These are phyloP conservation scores for Nakaseomyces uthaithaninus DNA, from an alignment of 1,139 yeast species.

Conservation along the genomic window DNA sequence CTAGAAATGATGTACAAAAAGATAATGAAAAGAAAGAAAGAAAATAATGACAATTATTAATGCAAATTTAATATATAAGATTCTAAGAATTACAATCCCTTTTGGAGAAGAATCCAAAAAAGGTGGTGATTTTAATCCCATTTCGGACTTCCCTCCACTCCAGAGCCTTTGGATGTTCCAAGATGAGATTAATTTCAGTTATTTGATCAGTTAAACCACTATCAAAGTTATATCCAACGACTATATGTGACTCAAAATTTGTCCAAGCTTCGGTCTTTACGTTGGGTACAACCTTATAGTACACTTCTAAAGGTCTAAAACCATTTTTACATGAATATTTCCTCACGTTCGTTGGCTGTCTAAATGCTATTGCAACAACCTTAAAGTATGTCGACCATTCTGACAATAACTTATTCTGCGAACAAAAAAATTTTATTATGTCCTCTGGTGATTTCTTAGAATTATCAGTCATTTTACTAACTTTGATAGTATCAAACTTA, in stretches of 20 bases:
- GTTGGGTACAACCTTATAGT: constrained; percentile 14
- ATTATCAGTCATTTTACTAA: constrained; percentile 12
- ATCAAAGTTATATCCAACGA: constrained; percentile 10
- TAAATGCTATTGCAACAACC: neutral
- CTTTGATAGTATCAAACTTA: constrained; percentile 11
- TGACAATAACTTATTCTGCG: neutral
- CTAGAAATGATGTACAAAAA: too few relatives aligned
- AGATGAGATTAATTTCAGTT: neutral
- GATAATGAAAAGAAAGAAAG: too few relatives aligned
- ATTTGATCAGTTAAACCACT: neutral
- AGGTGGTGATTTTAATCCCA: constrained; percentile 8
- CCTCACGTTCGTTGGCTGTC: neutral
- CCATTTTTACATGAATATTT: neutral
- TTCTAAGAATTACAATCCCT: constrained; percentile 3
- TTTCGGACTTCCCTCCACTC: constrained; percentile 6
- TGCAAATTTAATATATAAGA: too few relatives aligned
- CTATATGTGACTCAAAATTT: constrained; percentile 8
- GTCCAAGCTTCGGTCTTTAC: constrained; percentile 10
- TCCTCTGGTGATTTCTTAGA: neutral
- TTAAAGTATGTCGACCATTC: constrained; percentile 6
- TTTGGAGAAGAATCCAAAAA: constrained; percentile 8
- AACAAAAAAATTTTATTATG: constrained; percentile 5
- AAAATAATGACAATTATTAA: neutral
- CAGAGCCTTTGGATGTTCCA: neutral
- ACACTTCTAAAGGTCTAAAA: constrained; percentile 3